These are phyloP conservation scores for Ceratocystis eucalypticola DNA, from an alignment of 2,329 filamentous ascomycete species.

Conservation along the genomic window DNA sequence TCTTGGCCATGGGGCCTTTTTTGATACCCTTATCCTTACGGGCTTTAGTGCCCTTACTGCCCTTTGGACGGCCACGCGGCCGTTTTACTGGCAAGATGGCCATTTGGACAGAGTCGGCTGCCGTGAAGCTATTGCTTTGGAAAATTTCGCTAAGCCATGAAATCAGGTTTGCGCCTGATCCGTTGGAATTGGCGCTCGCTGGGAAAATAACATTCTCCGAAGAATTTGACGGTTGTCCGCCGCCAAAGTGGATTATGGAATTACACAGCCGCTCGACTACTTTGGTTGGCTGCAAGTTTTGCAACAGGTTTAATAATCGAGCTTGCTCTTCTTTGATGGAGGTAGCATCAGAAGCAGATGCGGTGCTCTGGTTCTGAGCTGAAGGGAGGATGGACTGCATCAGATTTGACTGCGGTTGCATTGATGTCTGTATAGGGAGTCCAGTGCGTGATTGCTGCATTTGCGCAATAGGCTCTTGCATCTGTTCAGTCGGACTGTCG, in stretches of 20 bases:
- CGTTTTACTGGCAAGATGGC: constrained; percentile 25
- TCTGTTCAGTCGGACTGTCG: background rate
- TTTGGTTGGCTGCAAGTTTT: constrained; percentile 39
- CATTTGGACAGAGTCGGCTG: constrained; percentile 8
- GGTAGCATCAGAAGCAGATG: constrained; percentile 3
- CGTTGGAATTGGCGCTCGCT: constrained; percentile 41
- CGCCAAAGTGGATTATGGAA: constrained; percentile 50
- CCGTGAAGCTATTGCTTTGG: constrained; percentile 24
- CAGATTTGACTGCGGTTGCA: constrained; percentile 8
- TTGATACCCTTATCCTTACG: constrained; percentile 27
- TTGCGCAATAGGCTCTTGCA: constrained; percentile 6
- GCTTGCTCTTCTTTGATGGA: constrained; percentile 43
- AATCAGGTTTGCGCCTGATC: constrained; percentile 44
- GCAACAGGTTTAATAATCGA: constrained; percentile 43
- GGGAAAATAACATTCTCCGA: constrained; percentile 40
- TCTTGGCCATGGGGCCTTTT: constrained; percentile 14
- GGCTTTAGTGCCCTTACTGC: constrained; percentile 36
- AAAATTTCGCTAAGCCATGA: constrained; percentile 53
- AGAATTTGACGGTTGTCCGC: constrained; percentile 42
- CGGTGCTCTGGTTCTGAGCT: constrained; percentile 1
- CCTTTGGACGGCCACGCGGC: constrained; percentile 34
- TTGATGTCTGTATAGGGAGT: constrained; percentile 1
- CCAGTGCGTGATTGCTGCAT: constrained; percentile 13
- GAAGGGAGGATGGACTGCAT: constrained; percentile 15
- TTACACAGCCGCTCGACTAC: constrained; percentile 52